Evolutionary conservation across 345 rosid genomes (phyloP).

Genomic region (Eucalyptus cladocalyx): DNA sequence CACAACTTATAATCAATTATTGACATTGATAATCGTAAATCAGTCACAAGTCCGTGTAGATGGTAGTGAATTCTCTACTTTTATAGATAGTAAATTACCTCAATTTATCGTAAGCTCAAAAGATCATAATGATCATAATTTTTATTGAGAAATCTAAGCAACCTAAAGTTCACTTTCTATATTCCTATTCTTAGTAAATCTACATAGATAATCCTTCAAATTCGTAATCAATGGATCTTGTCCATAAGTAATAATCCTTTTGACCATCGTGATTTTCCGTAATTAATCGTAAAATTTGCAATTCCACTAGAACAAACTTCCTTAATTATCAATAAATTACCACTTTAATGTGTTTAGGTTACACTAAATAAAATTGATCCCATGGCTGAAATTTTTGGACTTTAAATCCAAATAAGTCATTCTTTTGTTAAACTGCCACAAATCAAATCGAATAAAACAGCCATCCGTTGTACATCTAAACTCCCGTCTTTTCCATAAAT

Average conservation of each 20-base stretch:
- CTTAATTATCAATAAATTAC: background rate
- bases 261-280: fast-evolving
- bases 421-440: too few species aligned
- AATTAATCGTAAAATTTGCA: too few species aligned
- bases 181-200: background rate
- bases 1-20: too few species aligned
- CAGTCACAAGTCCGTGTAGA: fast-evolving
- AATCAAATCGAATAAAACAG: too few species aligned
- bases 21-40: too few species aligned
- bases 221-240: background rate
- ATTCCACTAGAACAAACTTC: background rate
- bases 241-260: background rate
- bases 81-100: background rate
- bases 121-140: background rate
- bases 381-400: background rate
- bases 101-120: background rate
- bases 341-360: background rate
- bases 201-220: background rate
- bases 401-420: too few species aligned
- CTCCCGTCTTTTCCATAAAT: too few species aligned
- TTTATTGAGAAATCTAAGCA: background rate
- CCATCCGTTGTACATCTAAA: too few species aligned
- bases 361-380: background rate
- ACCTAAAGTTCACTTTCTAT: background rate
- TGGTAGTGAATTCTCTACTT: background rate